phyloP scores from a whole-genome alignment of 2,329 filamentous ascomycete species.

The Cladosporium sp. region DNA sequence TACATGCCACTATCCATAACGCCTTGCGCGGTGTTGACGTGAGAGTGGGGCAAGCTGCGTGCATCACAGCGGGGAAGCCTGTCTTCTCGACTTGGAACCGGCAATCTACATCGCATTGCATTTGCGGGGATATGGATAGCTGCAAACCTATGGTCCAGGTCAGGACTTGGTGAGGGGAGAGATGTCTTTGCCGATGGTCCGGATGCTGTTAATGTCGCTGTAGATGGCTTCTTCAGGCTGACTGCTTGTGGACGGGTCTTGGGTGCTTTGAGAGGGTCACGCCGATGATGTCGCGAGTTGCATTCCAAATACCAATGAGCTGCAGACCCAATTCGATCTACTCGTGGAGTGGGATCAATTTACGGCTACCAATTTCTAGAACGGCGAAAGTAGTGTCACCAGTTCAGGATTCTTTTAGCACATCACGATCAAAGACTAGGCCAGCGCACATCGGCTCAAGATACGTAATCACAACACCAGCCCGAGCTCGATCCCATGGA shows the following conservation, averaged over 20 bases:
- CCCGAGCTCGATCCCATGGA: not conserved
- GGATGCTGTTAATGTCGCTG: not conserved
- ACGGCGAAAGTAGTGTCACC: no score
- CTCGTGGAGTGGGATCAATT: no score
- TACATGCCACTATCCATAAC: slow-evolving; percentile 1
- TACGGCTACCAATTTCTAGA: no score
- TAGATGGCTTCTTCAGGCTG: not conserved
- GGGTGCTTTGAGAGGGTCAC: no score
- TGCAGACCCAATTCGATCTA: no score
- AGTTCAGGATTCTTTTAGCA: not conserved
- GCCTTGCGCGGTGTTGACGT: slow-evolving; percentile 8
- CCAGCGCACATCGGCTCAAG: not conserved
- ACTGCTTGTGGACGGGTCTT: not conserved
- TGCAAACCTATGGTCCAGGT: not conserved
- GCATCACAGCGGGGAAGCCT: slow-evolving; percentile 5
- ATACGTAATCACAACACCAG: not conserved
- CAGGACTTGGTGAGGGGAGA: not conserved
- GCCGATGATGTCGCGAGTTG: no score
- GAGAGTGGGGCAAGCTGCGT: slow-evolving; percentile 6
- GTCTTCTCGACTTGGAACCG: not conserved
- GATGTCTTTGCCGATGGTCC: not conserved
- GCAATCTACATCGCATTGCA: not conserved
- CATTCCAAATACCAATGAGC: no score
- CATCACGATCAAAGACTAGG: not conserved
- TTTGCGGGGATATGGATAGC: not conserved